Base-by-base conservation (phyloP, 352 stramenopile genomes). In the Phytophthora podocarpi region DNA sequence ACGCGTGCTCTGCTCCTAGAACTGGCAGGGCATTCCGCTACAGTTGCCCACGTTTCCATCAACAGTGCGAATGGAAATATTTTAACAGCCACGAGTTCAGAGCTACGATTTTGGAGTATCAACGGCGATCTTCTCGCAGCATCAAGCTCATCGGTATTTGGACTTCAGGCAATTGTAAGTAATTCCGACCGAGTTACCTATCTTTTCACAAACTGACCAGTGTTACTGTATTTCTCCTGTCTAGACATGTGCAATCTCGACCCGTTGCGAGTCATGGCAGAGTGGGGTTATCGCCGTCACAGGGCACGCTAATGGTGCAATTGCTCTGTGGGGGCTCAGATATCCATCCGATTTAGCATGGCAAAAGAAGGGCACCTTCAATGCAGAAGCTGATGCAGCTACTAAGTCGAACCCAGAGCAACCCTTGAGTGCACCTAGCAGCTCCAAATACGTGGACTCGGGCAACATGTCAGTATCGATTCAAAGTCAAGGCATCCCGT, bases 31-130 rank as follows among this genome's bases (percentile, higher is more conserved):
- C 82, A 93, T 41, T 49, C 40, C 6, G 54, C 65, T 5, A 67
- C 79, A 2, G 72, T 91, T n/a, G 36, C 48, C 5, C 73, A 88
- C 16, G 79, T 90, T 10, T 75, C 64, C 0, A 90, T 93, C 59
- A 93, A 93, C 59, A 68, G 76, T 15, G 64, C 83, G 3, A 91
- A 81, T 40, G 82, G 77, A 5, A 90, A 90, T 52, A 35, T 93
- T 5, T 15, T 90, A 11, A 88, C 84, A 2, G 59, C 71, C 4
- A 85, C 85, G 4, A 41, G 49, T 4, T 59, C 63, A 0, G 82
- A 93, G 40, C 12, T 93, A 6, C 81, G 85, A 3, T 35, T 91
- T 2, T 93, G 85, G 85, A 91, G 82, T 56, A 83, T 93, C 41
- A 93, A 93, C 23, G 85, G 85, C 1, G 85, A 93, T 43, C 61